Evolutionary conservation across 768 basidiomycete species (phyloP).

Genomic region (Obba rivulosa): DNA sequence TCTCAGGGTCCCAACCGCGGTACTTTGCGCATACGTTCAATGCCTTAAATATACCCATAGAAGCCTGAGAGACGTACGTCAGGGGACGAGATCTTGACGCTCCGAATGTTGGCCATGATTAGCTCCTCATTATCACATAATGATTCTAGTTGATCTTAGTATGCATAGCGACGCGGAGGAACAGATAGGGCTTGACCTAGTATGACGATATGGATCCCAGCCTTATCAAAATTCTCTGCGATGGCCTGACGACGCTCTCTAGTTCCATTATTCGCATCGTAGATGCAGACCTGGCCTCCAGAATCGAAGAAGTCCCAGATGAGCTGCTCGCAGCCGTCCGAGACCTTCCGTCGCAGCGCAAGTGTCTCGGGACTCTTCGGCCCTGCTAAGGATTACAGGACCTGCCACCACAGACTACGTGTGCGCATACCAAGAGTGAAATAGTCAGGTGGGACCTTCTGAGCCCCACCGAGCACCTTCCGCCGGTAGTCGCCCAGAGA

Average conservation of each 20-base stretch:
- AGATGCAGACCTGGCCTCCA: conserved; percentile 95
- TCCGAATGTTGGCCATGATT: conserved; percentile 90
- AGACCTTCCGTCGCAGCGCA: conserved; percentile 65
- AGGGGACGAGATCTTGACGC: conserved; percentile 96
- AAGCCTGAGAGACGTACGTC: conserved; percentile 55
- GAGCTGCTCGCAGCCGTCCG: conserved; percentile 79
- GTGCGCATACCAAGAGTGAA: conserved; percentile 72
- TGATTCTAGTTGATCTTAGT: conserved; percentile 52
- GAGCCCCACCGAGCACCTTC: conserved; percentile 82
- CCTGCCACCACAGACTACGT: too few species aligned
- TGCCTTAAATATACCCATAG: neutral
- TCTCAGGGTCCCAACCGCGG: conserved; percentile 86
- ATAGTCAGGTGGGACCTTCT: conserved; percentile 88
- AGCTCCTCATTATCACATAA: conserved; percentile 89
- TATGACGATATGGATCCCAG: conserved; percentile 88
- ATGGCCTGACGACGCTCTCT: conserved; percentile 59
- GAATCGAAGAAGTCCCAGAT: conserved; percentile 84
- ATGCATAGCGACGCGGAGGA: neutral
- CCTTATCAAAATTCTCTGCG: conserved; percentile 80
- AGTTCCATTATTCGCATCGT: conserved; percentile 95
- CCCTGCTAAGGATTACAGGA: conserved; percentile 31
- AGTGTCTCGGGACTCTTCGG: conserved; percentile 80
- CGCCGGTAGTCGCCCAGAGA: conserved; percentile 94
- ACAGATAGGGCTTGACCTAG: conserved; percentile 51
- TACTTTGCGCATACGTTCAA: conserved; percentile 55